These are phyloP conservation scores for Heliocybe sulcata DNA, from an alignment of 1,284 basidiomycete species.

Conservation along the genomic window DNA sequence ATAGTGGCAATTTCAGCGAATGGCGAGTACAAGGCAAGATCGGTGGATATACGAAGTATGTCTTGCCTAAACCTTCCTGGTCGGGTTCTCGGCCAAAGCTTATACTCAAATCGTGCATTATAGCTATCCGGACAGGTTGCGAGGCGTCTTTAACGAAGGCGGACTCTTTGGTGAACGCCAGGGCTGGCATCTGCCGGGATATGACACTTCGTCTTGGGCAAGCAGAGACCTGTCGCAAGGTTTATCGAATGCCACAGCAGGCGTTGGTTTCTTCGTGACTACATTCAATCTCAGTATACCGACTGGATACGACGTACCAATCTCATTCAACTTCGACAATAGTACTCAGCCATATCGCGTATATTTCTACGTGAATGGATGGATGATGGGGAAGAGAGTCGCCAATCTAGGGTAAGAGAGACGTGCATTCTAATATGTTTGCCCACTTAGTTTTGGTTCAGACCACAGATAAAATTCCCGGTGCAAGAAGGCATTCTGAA, in stretches of 20 bases:
- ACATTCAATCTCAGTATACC: slow-evolving; percentile 59
- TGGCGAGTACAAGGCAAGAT: slow-evolving; percentile 84
- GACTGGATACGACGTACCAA: slow-evolving; percentile 48
- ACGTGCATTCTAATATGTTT: slow-evolving; percentile 4
- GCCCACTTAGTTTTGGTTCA: slow-evolving; percentile 13
- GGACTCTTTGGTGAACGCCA: slow-evolving; percentile 71
- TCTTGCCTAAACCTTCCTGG: slow-evolving; percentile 4
- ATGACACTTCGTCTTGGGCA: slow-evolving; percentile 55
- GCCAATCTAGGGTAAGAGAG: slow-evolving; percentile 56
- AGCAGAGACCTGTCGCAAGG: slow-evolving; percentile 45
- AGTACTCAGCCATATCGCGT: slow-evolving; percentile 61
- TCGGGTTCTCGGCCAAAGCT: not conserved
- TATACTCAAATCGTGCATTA: not conserved
- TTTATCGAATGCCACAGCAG: slow-evolving; percentile 46
- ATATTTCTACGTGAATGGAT: slow-evolving; percentile 75
- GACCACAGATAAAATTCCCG: slow-evolving; percentile 72
- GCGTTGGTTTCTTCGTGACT: slow-evolving; percentile 76
- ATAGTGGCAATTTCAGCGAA: slow-evolving; percentile 47
- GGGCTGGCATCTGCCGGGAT: slow-evolving; percentile 80
- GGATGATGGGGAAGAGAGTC: slow-evolving; percentile 77
- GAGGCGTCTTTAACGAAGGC: slow-evolving; percentile 73
- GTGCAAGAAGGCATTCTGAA: slow-evolving; percentile 72
- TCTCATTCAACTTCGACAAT: slow-evolving; percentile 65
- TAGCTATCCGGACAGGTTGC: slow-evolving; percentile 62
- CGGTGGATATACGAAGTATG: slow-evolving; percentile 66